Percentiles rank a stretch among this genome's conserved stretches.
Evolutionary conservation across 257 asterid genomes (phyloP).

Genomic region (Anisodus tanguticus): DNA sequence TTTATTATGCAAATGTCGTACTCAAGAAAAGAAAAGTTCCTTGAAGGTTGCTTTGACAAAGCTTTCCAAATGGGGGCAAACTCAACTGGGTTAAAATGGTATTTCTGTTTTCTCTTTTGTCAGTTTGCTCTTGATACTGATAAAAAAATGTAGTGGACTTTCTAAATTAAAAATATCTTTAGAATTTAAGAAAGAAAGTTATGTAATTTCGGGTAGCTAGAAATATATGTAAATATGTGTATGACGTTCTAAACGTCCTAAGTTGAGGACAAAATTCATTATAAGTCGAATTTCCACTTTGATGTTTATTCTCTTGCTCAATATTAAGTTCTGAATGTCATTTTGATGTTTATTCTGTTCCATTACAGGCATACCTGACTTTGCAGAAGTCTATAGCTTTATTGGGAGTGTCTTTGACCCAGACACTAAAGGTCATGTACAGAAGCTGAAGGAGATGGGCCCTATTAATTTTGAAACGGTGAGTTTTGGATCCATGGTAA

Average conservation of each 20-base stretch:
- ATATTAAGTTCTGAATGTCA: no score
- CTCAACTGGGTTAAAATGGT: not conserved
- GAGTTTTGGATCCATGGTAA: slow-evolving; percentile 37
- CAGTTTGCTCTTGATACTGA: not conserved
- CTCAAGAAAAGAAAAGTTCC: not conserved
- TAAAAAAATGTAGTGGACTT: not conserved
- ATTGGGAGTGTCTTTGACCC: slow-evolving; percentile 97
- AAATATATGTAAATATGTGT: not conserved
- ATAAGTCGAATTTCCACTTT: not conserved
- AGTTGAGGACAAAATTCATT: not conserved
- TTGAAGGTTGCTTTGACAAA: not conserved
- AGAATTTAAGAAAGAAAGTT: not conserved
- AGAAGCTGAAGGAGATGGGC: slow-evolving; percentile 97
- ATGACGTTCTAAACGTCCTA: not conserved
- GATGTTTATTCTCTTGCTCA: no score
- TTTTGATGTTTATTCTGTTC: no score
- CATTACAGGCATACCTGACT: slow-evolving; percentile 79
- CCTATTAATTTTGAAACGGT: slow-evolving; percentile 94
- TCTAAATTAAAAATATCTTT: not conserved
- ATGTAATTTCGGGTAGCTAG: not conserved
- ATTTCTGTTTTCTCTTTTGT: not conserved
- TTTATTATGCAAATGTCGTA: not conserved
- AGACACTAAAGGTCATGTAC: slow-evolving; percentile 67
- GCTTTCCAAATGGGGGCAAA: not conserved
- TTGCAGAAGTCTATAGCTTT: slow-evolving; percentile 89